Conservation (phyloP, 331 rosid species). For the Erythrophleum ivorense region DNA sequence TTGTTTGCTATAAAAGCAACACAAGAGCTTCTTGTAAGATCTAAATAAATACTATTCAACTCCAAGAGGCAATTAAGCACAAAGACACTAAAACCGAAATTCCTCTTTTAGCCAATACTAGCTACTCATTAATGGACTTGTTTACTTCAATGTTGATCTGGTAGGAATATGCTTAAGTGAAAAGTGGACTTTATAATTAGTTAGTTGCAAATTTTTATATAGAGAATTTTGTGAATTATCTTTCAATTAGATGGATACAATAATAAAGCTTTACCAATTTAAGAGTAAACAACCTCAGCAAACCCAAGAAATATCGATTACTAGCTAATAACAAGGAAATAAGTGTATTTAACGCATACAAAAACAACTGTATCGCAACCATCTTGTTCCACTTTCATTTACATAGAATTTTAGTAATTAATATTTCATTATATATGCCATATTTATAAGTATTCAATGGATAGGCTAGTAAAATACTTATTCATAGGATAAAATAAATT, state of each 20-base stretch:
- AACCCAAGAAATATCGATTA: neutral
- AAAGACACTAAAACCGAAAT: no score
- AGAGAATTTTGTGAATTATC: neutral
- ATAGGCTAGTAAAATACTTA: neutral
- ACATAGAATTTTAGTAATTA: neutral
- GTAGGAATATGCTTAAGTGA: neutral
- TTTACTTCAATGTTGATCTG: no score
- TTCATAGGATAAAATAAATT: neutral
- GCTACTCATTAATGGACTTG: no score
- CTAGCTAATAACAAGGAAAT: neutral
- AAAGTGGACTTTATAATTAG: conserved; percentile 16
- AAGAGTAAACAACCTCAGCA: neutral
- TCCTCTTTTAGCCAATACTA: no score
- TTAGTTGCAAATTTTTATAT: neutral
- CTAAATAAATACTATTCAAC: conserved; percentile 39
- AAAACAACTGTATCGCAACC: neutral
- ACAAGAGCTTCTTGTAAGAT: conserved; percentile 30
- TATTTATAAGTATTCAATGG: neutral
- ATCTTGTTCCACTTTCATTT: conserved; percentile 21
- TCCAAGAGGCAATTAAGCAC: neutral
- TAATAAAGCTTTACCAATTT: neutral
- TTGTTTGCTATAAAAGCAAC: conserved; percentile 38
- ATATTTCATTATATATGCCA: neutral
- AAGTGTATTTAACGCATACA: neutral
- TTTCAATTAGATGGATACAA: neutral